A percentile compares a stretch with the other conserved stretches of the same genome.
These are phyloP conservation scores for Kalaharituber pfeilii DNA, from an alignment of 2,329 filamentous ascomycete species.

Conservation along the genomic window DNA sequence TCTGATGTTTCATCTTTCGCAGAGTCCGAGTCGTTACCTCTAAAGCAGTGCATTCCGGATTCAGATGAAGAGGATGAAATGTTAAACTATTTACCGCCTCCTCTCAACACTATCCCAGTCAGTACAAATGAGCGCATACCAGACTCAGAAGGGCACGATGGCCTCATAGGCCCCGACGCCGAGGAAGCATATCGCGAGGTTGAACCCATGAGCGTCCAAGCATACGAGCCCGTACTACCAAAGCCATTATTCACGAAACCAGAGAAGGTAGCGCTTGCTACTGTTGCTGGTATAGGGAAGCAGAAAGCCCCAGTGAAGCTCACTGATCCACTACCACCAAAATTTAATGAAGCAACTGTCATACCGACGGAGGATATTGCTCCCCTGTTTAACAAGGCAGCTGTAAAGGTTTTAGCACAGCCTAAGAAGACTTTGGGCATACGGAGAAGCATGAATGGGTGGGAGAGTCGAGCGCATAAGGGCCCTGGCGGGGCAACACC, in stretches of 20 bases:
- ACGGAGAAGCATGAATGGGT: conserved; percentile 34
- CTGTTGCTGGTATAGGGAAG: background rate
- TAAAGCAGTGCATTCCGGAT: background rate
- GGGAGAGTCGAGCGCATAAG: conserved; percentile 23
- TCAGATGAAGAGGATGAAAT: background rate
- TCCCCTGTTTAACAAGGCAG: background rate
- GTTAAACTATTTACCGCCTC: background rate
- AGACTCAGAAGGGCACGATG: background rate
- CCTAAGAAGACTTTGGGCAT: conserved; percentile 34
- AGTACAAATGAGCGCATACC: background rate
- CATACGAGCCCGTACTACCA: background rate
- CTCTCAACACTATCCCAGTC: background rate
- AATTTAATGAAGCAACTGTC: background rate
- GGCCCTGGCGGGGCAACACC: background rate
- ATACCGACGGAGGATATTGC: background rate
- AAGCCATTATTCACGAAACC: background rate
- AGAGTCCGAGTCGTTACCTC: background rate
- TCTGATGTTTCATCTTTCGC: no score
- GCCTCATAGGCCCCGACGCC: background rate
- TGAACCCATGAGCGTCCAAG: background rate
- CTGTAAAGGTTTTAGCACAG: background rate
- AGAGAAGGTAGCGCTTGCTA: conserved; percentile 5
- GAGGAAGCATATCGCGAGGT: background rate
- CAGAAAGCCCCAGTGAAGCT: background rate
- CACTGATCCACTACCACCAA: background rate